Evolutionary conservation across 2,329 filamentous ascomycete species (phyloP).

Genomic region (Trichoderma koningiopsis): DNA sequence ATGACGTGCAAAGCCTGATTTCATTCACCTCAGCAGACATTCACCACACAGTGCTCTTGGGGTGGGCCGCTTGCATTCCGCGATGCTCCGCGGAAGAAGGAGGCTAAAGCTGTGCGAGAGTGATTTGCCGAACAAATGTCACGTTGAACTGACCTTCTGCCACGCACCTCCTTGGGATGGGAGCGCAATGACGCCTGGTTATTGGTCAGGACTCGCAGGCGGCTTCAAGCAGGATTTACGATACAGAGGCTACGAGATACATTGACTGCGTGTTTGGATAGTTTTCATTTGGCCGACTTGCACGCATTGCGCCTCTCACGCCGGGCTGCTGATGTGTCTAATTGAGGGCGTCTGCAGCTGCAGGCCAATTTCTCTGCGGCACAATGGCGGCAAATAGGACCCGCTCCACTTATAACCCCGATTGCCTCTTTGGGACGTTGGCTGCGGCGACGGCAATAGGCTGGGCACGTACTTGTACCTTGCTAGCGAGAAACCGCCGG

Average conservation of each 20-base stretch:
- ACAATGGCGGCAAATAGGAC: conserved; percentile 9
- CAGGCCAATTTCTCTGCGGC: not conserved
- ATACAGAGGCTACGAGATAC: not conserved
- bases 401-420: not conserved
- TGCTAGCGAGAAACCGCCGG: not conserved
- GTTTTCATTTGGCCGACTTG: not conserved
- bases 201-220: not conserved
- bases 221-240: not conserved
- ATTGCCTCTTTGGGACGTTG: conserved; percentile 19
- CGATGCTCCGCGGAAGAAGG: not conserved
- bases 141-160: not conserved
- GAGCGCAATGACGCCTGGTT: not conserved
- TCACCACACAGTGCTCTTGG: not conserved
- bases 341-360: not conserved
- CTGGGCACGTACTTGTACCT: not conserved
- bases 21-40: not conserved
- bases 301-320: not conserved
- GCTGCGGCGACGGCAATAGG: not conserved
- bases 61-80: not conserved
- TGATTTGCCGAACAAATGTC: not conserved
- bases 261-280: not conserved
- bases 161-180: not conserved
- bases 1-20: not conserved
- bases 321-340: not conserved
- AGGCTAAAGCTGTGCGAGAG: not conserved